A percentile compares a stretch with the other conserved stretches of the same genome.
phyloP scores from a whole-genome alignment of 495 filamentous ascomycete species.

The Aspergillus carlsbadensis region DNA sequence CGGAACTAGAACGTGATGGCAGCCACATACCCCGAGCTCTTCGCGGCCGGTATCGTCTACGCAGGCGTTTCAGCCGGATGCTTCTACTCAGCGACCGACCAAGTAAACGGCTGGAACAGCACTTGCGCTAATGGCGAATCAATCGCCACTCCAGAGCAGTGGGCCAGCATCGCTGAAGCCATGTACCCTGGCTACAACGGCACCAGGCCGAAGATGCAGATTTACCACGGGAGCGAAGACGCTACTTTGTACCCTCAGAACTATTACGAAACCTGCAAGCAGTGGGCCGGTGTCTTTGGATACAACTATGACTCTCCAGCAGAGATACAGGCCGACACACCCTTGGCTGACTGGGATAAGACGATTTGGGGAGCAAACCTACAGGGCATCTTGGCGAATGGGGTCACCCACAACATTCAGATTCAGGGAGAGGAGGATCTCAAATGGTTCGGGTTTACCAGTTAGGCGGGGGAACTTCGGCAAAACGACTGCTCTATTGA shows the following conservation, averaged over 20 bases:
- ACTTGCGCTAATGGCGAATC: slow-evolving; percentile 52
- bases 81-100: slow-evolving; percentile 51
- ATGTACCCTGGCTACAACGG: slow-evolving; percentile 57
- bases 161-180: slow-evolving; percentile 48
- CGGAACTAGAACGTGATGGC: slow-evolving; percentile 48
- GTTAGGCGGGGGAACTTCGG: neutral
- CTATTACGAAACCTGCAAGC: slow-evolving; percentile 53
- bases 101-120: slow-evolving; percentile 20
- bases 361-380: slow-evolving; percentile 53
- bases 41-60: slow-evolving; percentile 56
- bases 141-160: slow-evolving; percentile 44
- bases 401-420: slow-evolving; percentile 50
- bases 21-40: slow-evolving; percentile 57
- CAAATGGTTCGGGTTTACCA: slow-evolving; percentile 44
- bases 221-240: slow-evolving; percentile 54
- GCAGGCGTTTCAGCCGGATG: slow-evolving; percentile 62
- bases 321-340: slow-evolving; percentile 36
- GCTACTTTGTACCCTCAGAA: slow-evolving; percentile 47
- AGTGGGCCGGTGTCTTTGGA: slow-evolving; percentile 56
- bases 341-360: slow-evolving; percentile 38
- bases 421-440: slow-evolving; percentile 49
- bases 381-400: slow-evolving; percentile 46
- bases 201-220: slow-evolving; percentile 54
- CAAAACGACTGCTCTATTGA: too few relatives aligned
- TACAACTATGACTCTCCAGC: slow-evolving; percentile 23